phyloP scores from a whole-genome alignment of 2,329 filamentous ascomycete species.

The Penicillium rolfsii region DNA sequence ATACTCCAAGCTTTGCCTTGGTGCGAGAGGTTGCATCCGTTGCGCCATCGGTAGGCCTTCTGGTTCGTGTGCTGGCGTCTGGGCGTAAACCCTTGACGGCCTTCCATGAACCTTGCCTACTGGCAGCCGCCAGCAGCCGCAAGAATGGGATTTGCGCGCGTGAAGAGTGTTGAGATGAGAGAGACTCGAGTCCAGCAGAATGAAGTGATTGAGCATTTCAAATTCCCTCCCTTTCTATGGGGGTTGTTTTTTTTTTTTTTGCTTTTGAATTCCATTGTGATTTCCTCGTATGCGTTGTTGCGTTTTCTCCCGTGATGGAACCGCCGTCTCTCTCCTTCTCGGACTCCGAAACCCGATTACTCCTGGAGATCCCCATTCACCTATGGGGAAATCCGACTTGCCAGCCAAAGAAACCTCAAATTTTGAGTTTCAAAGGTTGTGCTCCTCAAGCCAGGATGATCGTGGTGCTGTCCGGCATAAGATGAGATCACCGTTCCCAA shows the following conservation, averaged over 20 bases:
- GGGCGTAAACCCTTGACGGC: slow-evolving; percentile 1
- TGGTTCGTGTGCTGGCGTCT: slow-evolving; percentile 33
- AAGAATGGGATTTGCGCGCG: background rate
- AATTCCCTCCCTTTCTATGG: slow-evolving; percentile 1
- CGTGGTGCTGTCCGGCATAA: background rate
- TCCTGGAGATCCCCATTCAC: background rate
- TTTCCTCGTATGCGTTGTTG: slow-evolving; percentile 9
- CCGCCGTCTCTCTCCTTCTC: background rate
- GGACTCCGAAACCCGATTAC: background rate
- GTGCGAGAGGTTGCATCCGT: slow-evolving; percentile 37
- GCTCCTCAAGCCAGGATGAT: background rate
- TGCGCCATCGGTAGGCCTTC: slow-evolving; percentile 37
- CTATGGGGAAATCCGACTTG: background rate
- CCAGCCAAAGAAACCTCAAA: background rate
- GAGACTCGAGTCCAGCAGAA: background rate
- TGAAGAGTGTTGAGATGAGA: background rate
- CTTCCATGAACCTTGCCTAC: background rate
- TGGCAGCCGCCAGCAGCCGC: slow-evolving; percentile 4
- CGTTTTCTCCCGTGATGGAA: background rate
- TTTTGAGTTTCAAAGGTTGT: background rate
- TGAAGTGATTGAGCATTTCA: background rate
- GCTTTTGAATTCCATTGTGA: slow-evolving; percentile 5
- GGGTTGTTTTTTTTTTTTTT: slow-evolving; percentile 1
- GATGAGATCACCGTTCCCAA: slow-evolving; percentile 25
- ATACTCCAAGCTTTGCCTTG: slow-evolving; percentile 16